Evolutionary conservation across 2,329 filamentous ascomycete species (phyloP).

Genomic region (Cladophialophora immunda): DNA sequence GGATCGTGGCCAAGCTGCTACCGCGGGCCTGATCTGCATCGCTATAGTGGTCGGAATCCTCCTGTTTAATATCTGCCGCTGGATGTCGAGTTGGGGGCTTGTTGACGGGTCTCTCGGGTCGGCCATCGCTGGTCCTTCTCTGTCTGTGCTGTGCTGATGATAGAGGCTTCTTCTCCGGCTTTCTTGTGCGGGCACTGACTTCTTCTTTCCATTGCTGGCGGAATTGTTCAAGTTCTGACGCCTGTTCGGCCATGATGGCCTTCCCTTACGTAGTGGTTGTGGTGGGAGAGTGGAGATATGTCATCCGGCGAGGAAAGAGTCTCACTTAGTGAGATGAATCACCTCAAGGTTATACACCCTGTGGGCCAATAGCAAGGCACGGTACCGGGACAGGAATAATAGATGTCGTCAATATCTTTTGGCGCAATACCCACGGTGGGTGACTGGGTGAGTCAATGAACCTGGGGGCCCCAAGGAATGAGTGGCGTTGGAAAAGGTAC

Average conservation of each 20-base stretch:
- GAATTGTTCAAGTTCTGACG: slow-evolving; percentile 74
- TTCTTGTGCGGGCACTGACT: slow-evolving; percentile 61
- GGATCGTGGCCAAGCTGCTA: slow-evolving; percentile 36
- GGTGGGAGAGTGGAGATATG: slow-evolving; percentile 5
- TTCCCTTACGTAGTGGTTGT: neutral
- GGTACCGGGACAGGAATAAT: neutral
- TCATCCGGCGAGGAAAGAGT: neutral
- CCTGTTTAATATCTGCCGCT: slow-evolving; percentile 49
- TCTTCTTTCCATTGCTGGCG: slow-evolving; percentile 87
- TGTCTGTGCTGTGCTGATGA: slow-evolving; percentile 20
- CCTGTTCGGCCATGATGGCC: slow-evolving; percentile 32
- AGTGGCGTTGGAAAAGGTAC: neutral
- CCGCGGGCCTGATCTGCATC: slow-evolving; percentile 44
- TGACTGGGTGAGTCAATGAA: slow-evolving; percentile 6
- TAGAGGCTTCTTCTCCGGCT: slow-evolving; percentile 26
- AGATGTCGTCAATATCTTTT: neutral
- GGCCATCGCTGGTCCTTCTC: slow-evolving; percentile 31
- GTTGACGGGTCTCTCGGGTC: slow-evolving; percentile 41
- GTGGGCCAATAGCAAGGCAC: neutral
- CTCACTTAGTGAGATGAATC: neutral
- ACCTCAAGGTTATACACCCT: neutral
- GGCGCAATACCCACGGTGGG: neutral
- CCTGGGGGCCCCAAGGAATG: neutral
- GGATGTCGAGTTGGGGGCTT: slow-evolving; percentile 53
- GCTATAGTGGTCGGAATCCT: slow-evolving; percentile 46